A percentile compares a stretch with the other conserved stretches of the same genome.
phyloP scores from a whole-genome alignment of 2,329 filamentous ascomycete genomes.

The Cryphonectria carpinicola region DNA sequence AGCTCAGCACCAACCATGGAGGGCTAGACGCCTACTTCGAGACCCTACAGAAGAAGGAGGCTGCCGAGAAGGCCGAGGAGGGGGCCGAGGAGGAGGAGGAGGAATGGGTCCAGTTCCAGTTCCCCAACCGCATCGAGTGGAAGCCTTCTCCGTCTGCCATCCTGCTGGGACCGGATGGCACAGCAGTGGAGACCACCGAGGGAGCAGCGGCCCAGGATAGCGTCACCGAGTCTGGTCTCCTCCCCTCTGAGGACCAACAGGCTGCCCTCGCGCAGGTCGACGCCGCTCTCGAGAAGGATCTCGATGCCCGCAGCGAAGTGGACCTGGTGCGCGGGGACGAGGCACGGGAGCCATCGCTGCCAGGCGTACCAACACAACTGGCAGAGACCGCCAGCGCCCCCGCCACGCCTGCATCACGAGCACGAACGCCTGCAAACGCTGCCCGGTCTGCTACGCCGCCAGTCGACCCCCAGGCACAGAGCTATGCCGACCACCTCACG shows the following conservation, averaged over 20 bases:
- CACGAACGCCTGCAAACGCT: slow-evolving; percentile 49
- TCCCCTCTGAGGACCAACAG: slow-evolving; percentile 53
- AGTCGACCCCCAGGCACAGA: slow-evolving; percentile 65
- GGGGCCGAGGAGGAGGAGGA: slow-evolving; percentile 54
- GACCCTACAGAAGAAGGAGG: slow-evolving; percentile 77
- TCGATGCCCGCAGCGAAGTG: slow-evolving; percentile 55
- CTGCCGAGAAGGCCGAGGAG: slow-evolving; percentile 53
- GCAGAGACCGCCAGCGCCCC: slow-evolving; percentile 40
- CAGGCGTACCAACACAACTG: slow-evolving; percentile 41
- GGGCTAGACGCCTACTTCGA: slow-evolving; percentile 91
- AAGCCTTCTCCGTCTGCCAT: slow-evolving; percentile 65
- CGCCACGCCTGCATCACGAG: slow-evolving; percentile 48
- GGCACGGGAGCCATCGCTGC: slow-evolving; percentile 48
- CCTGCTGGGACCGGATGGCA: slow-evolving; percentile 49
- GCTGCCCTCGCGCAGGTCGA: slow-evolving; percentile 80
- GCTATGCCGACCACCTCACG: slow-evolving; percentile 78
- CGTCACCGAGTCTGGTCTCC: slow-evolving; percentile 38
- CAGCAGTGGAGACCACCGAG: slow-evolving; percentile 41
- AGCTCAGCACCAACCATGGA: slow-evolving; percentile 53
- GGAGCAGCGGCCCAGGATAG: slow-evolving; percentile 39
- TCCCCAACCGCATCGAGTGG: slow-evolving; percentile 88
- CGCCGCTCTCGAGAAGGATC: slow-evolving; percentile 80
- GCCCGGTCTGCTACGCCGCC: slow-evolving; percentile 64
- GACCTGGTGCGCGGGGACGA: slow-evolving; percentile 41
- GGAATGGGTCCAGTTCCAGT: slow-evolving; percentile 92